Base-by-base conservation (phyloP, 306 rosid species). In the Glycine soja region DNA sequence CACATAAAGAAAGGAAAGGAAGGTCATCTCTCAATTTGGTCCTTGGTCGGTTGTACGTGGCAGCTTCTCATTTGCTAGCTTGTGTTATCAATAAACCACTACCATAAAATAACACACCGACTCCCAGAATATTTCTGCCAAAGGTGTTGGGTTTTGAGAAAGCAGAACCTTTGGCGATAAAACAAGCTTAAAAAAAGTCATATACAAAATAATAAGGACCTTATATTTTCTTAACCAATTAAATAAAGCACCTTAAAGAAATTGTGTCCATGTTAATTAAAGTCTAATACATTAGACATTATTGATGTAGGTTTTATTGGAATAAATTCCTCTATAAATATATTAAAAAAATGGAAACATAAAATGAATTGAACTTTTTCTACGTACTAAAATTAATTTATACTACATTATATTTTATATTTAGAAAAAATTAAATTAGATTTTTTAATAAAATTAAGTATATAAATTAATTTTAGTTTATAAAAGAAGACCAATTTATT, bases 11-110 rank as follows among this genome's bases (percentile, higher is more conserved):
- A 38, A 76, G n/a, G 43, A 34, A 38, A 76, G n/a, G 5, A 51
- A 58, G 19, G 48, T 24, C 15, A 16, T 42, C 18, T 4, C 4
- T 24, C 59, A 10, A 32, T 24, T 2, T 77, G 76, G 76, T 77
- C 69, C 70, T 48, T 62, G 90, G 94, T 80, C 92, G 94, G 91
- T 87, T 48, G 36, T 42, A 85, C 87, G 84, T 85, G 92, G 74
- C 86, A 76, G 58, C 12, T 19, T 73, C 56, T 46, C 32, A 82
- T 80, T 87, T 11, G 86, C 7, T 2, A 52, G 0, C 8, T 50
- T 8, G 30, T 24, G 8, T 16, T 13, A 59, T 74, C 10, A 58
- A 59, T 43, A 7, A 84, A 87, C 63, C 88, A 76, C 70, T 4
- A 18, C 87, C 87, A 54, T 54, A 51, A 51, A 63, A 68, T 66